A percentile compares a stretch with the other conserved stretches of the same genome.
Conservation (phyloP, 192 early-diverging fungal genomes). For the Oehlia diaphana region DNA sequence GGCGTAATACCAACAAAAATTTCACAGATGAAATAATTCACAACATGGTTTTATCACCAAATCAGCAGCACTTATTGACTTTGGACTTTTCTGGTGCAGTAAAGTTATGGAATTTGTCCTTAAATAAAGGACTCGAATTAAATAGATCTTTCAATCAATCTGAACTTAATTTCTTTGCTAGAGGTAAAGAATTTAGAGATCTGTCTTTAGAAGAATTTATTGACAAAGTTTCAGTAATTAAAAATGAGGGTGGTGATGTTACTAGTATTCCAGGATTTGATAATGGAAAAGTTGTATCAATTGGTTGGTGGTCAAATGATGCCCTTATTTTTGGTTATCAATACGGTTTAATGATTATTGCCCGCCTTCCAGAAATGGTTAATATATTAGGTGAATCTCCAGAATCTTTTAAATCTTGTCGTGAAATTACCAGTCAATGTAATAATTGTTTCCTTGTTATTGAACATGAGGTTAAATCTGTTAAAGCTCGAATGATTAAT, state of each 20-base stretch:
- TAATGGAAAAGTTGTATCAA: slow-evolving; percentile 46
- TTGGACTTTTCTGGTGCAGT: slow-evolving; percentile 43
- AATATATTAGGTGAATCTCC: slow-evolving; percentile 48
- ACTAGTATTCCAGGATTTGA: slow-evolving; percentile 37
- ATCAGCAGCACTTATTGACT: slow-evolving; percentile 36
- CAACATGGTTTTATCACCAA: slow-evolving; percentile 33
- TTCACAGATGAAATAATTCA: slow-evolving; percentile 35
- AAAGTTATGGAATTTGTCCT: slow-evolving; percentile 40
- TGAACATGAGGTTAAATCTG: slow-evolving; percentile 42
- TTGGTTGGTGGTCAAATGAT: slow-evolving; percentile 57
- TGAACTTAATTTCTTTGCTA: slow-evolving; percentile 46
- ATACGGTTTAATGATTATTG: slow-evolving; percentile 52
- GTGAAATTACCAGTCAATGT: slow-evolving; percentile 37
- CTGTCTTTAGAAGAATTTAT: slow-evolving; percentile 40
- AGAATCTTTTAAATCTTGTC: slow-evolving; percentile 44
- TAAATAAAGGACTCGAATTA: slow-evolving; percentile 28
- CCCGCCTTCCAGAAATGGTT: slow-evolving; percentile 43
- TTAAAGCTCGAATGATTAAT: slow-evolving; percentile 42
- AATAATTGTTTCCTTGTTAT: slow-evolving; percentile 44
- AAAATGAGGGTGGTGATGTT: slow-evolving; percentile 32
- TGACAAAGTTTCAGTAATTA: slow-evolving; percentile 33
- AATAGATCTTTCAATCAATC: slow-evolving; percentile 38
- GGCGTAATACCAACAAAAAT: slow-evolving; percentile 16
- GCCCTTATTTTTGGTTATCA: slow-evolving; percentile 50
- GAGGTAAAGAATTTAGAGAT: slow-evolving; percentile 36